These are phyloP conservation scores for Aethionema arabicum DNA, from an alignment of 345 rosid species.

Conservation along the genomic window DNA sequence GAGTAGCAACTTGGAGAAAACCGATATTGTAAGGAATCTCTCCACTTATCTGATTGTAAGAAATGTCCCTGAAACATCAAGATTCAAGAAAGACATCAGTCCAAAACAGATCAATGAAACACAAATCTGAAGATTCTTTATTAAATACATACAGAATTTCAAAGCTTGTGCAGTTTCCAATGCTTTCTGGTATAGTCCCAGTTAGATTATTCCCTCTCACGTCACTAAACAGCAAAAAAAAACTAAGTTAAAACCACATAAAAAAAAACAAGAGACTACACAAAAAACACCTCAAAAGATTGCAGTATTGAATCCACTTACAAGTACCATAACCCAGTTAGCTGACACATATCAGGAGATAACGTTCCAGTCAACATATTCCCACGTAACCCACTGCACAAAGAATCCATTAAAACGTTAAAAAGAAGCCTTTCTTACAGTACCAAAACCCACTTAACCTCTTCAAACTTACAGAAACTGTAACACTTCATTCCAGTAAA, in stretches of 20 bases:
- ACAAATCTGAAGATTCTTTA: neutral
- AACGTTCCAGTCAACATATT: slow-evolving; percentile 76
- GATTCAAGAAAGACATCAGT: slow-evolving; percentile 8
- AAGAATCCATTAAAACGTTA: neutral
- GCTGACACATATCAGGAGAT: slow-evolving; percentile 89
- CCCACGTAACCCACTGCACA: slow-evolving; percentile 75
- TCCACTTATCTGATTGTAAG: slow-evolving; percentile 81
- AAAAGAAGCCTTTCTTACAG: neutral
- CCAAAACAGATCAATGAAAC: neutral
- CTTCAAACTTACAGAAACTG: slow-evolving; percentile 75
- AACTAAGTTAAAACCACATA: neutral
- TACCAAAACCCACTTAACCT: neutral
- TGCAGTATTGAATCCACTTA: slow-evolving; percentile 40
- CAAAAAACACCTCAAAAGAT: neutral
- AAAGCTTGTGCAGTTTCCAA: slow-evolving; percentile 97
- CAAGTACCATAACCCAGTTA: slow-evolving; percentile 97
- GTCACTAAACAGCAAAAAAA: slow-evolving; percentile 48
- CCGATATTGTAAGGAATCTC: slow-evolving; percentile 94
- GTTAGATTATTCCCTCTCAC: slow-evolving; percentile 87
- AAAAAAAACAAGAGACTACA: neutral
- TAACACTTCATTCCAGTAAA: slow-evolving; percentile 95
- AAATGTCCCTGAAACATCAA: slow-evolving; percentile 61
- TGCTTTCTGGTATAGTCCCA: slow-evolving; percentile 78
- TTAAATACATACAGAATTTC: slow-evolving; percentile 69
- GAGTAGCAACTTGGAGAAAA: slow-evolving; percentile 94